Evolutionary conservation across 176 grass and related monocot genomes (phyloP).

Genomic region (Bothriochloa decipiens): DNA sequence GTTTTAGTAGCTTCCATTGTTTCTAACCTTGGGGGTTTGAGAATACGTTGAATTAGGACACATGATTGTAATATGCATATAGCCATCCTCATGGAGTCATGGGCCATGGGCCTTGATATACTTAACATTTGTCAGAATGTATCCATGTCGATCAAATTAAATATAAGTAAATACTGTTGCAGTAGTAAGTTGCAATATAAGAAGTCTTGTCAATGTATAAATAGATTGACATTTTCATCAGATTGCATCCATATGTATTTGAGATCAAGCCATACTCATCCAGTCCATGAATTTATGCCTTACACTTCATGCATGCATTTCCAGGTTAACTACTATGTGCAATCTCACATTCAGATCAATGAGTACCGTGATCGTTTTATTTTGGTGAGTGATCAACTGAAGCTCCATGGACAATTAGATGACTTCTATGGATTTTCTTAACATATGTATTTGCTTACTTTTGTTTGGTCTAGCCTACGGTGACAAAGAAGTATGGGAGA

Average conservation of each 20-base stretch:
- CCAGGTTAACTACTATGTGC: conserved; percentile 55
- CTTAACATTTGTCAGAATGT: conserved; percentile 18
- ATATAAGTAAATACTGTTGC: conserved; percentile 17
- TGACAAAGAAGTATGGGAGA: conserved; percentile 59
- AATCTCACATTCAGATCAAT: conserved; percentile 97
- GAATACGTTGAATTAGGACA: background rate
- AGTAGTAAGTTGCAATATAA: background rate
- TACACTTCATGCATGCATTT: no score
- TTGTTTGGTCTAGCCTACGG: conserved; percentile 59
- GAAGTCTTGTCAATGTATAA: background rate
- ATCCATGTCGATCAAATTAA: conserved; percentile 3
- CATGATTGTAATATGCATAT: background rate
- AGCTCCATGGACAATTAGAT: conserved; percentile 1
- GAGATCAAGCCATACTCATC: background rate
- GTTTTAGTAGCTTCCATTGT: background rate
- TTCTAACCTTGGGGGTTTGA: background rate
- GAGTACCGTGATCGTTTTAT: conserved; percentile 89
- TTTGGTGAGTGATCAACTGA: conserved; percentile 69
- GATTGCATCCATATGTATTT: conserved; percentile 14
- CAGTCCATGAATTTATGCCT: background rate
- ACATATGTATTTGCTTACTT: conserved; percentile 35
- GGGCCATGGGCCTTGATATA: conserved; percentile 1
- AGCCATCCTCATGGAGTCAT: background rate
- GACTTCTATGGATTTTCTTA: conserved; percentile 12
- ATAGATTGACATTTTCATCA: conserved; percentile 25